phyloP scores from a whole-genome alignment of 495 filamentous ascomycete genomes.

The Hypoxylon intermedium region DNA sequence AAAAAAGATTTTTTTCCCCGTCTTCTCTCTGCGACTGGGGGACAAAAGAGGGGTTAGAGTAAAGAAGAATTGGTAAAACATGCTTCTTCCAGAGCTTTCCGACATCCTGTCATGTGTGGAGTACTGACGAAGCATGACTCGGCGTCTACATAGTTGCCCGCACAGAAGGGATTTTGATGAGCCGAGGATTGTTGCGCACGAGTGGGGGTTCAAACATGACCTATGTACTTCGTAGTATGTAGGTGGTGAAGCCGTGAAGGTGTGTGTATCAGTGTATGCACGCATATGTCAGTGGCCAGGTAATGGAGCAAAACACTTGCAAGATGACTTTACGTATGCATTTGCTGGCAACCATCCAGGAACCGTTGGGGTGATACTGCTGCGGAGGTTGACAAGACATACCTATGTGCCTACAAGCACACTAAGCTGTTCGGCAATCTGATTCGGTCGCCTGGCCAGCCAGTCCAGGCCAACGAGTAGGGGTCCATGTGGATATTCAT shows the following conservation, averaged over 20 bases:
- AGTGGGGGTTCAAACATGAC: conserved; percentile 26
- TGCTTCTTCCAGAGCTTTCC: conserved; percentile 12
- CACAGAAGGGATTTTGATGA: conserved; percentile 20
- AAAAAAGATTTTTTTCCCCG: too few relatives aligned
- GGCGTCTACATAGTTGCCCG: conserved; percentile 4
- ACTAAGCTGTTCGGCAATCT: conserved; percentile 16
- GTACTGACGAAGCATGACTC: conserved; percentile 20
- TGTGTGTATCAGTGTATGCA: too few relatives aligned
- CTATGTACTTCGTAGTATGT: background rate
- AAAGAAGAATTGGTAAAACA: conserved; percentile 6
- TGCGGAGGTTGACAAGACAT: conserved; percentile 18
- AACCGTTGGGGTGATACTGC: conserved; percentile 23
- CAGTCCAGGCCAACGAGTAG: conserved; percentile 10
- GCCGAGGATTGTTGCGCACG: conserved; percentile 15
- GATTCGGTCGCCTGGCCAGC: conserved; percentile 35
- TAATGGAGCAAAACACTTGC: background rate
- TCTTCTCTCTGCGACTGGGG: conserved; percentile 17
- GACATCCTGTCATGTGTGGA: conserved; percentile 25
- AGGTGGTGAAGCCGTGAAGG: too few relatives aligned
- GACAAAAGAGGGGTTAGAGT: conserved; percentile 28
- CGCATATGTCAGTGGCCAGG: too few relatives aligned
- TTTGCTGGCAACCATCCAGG: conserved; percentile 18
- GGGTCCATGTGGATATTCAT: conserved; percentile 37
- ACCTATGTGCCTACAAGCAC: conserved; percentile 6
- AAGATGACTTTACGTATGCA: conserved; percentile 7